These are phyloP conservation scores for Penicillium sp. DNA, from an alignment of 2,329 filamentous ascomycete species.

Conservation along the genomic window DNA sequence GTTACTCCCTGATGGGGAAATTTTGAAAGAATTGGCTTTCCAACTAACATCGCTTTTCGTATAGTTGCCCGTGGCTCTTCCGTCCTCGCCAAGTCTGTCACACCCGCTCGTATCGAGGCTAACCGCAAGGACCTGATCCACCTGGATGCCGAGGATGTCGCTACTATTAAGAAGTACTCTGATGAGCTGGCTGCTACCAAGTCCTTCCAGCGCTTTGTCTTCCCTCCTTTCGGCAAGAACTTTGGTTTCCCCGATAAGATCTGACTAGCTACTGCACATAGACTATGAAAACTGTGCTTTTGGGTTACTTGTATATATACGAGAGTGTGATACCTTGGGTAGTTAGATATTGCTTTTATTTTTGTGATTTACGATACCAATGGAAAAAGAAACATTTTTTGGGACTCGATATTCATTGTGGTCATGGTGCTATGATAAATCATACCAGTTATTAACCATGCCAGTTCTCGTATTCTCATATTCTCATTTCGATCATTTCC, in stretches of 20 bases:
- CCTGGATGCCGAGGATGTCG: constrained; percentile 47
- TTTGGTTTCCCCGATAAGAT: constrained; percentile 76
- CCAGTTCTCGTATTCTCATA: not conserved
- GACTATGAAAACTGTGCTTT: not conserved
- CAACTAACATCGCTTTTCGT: not conserved
- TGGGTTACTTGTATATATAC: constrained; percentile 8
- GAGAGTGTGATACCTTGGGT: constrained; percentile 9
- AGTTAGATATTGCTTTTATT: not conserved
- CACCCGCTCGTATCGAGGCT: constrained; percentile 48
- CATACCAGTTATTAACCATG: not conserved
- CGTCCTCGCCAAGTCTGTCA: constrained; percentile 52
- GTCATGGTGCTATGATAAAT: not conserved
- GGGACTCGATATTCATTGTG: constrained; percentile 4
- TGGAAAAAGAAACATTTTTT: constrained; percentile 16
- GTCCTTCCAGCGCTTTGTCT: constrained; percentile 60
- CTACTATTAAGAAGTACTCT: constrained; percentile 45
- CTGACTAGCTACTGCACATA: constrained; percentile 12
- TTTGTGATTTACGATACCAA: constrained; percentile 12
- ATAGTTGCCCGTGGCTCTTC: constrained; percentile 48
- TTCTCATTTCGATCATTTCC: not conserved
- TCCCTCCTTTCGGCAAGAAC: constrained; percentile 70
- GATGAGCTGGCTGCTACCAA: constrained; percentile 42
- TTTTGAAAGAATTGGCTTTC: not conserved
- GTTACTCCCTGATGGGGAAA: not conserved
- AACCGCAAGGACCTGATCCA: constrained; percentile 47